Base-by-base conservation (phyloP, 2,329 filamentous ascomycete species). In the Aspergillus floridensis region DNA sequence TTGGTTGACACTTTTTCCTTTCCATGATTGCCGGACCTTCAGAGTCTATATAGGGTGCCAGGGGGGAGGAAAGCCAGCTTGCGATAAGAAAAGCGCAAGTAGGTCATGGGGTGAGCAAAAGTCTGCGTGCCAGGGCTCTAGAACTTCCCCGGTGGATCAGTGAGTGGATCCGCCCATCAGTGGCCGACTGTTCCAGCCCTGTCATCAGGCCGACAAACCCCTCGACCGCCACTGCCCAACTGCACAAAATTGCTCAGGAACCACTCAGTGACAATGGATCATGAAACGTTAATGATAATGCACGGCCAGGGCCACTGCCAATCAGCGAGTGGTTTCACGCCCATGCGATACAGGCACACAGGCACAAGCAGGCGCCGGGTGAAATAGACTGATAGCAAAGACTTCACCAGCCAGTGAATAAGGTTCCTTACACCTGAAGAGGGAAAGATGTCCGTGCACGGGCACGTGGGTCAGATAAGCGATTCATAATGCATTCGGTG, bases 391-490 rank as follows among this genome's bases (percentile, higher is more conserved):
- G 22, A 44, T 19, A 14, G 5, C 21, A 14, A 29, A n/a, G 3
- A 19, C 19, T 47, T 54, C 21, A 21, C 16, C n/a, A 32, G 29
- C 16, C 24, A 48, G 10, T 16, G n/a, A 44, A 24, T 44, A 14
- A 55, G 26, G 53, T 55, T 55, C 24, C n/a, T 31, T 29, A 47
- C 29, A 46, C 53, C 12, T 2, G 19, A 24, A 29, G 29, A 44
- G 38, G 16, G 38, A 16, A 44, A 19, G 12, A 19, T 21, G 53
- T 48, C 53, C 53, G 53, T 55, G 53, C 53, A 55, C 26, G 8
- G 41, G 53, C 53, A 55, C 53, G 53, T 55, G 53, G 53, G n/a
- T 29, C 26, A 31, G 53, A 55, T 55, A 48, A 48, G 53, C 53
- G 38, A 44, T n/a, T 44, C 16, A 16, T 44, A 19, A 44, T 44